Percentiles rank a stretch among this genome's conserved stretches.
Conservation (phyloP, 345 rosid genomes). For the Rhodamnia argentea region DNA sequence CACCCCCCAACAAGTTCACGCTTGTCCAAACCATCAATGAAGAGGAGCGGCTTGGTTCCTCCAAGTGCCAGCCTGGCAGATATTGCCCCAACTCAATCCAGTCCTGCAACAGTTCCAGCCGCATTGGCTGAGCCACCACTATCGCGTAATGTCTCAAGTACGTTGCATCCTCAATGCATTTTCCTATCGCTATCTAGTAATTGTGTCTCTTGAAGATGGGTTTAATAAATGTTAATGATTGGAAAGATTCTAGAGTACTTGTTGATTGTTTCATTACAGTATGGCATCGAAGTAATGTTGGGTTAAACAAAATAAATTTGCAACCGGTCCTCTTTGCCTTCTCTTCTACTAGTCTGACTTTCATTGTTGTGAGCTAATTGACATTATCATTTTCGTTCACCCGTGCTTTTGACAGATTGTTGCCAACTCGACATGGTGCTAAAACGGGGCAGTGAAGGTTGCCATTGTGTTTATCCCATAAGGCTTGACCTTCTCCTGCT, state of each 20-base stretch:
- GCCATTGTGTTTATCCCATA: constrained; percentile 97
- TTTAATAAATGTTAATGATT: neutral
- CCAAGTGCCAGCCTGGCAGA: constrained; percentile 49
- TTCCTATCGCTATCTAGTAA: neutral
- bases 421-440: constrained; percentile 69
- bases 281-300: neutral
- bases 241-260: neutral
- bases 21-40: constrained; percentile 55
- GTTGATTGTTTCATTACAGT: neutral
- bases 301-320: neutral
- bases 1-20: constrained; percentile 56
- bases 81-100: constrained; percentile 60
- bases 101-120: constrained; percentile 39
- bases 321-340: neutral
- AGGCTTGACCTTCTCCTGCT: constrained; percentile 87
- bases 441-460: constrained; percentile 61
- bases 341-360: neutral
- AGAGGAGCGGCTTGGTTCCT: constrained; percentile 36
- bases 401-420: constrained; percentile 41
- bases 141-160: constrained; percentile 63
- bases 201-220: neutral
- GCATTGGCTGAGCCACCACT: constrained; percentile 75
- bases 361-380: neutral
- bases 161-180: constrained; percentile 8
- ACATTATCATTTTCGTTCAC: neutral